These are phyloP conservation scores for Galium porrigens DNA, from an alignment of 305 asterid species.

Conservation along the genomic window DNA sequence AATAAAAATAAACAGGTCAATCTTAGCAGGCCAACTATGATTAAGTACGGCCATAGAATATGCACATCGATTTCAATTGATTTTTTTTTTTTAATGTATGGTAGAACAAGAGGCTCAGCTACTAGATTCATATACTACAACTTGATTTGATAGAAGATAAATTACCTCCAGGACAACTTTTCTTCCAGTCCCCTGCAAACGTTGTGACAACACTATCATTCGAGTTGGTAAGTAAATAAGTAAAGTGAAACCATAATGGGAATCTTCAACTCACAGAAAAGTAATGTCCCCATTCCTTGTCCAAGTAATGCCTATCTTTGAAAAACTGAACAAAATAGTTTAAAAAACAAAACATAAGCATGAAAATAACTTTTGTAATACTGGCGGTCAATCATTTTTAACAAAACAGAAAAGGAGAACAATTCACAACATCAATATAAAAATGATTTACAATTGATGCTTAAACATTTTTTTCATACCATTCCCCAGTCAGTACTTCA, in stretches of 20 bases:
- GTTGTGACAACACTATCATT: background rate
- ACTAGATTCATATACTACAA: background rate
- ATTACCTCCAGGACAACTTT: conserved; percentile 61
- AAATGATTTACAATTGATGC: background rate
- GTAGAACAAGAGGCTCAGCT: background rate
- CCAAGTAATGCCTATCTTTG: conserved; percentile 95
- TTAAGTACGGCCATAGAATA: background rate
- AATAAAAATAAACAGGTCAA: background rate
- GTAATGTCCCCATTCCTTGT: conserved; percentile 91
- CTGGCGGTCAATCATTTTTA: background rate
- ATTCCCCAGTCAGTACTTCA: background rate
- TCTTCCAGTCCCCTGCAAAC: conserved; percentile 43
- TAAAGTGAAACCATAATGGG: background rate
- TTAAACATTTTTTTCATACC: too few species aligned
- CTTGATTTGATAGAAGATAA: background rate
- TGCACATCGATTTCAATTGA: background rate
- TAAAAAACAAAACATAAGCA: conserved; percentile 14
- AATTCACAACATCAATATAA: background rate
- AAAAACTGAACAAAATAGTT: conserved; percentile 40
- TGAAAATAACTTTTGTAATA: background rate
- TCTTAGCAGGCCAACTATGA: background rate
- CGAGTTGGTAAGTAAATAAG: background rate
- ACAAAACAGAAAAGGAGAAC: background rate
- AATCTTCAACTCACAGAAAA: conserved; percentile 47
- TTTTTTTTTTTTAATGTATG: background rate